Conservation (phyloP, 2,329 filamentous ascomycete species). For the Didymella sp. region DNA sequence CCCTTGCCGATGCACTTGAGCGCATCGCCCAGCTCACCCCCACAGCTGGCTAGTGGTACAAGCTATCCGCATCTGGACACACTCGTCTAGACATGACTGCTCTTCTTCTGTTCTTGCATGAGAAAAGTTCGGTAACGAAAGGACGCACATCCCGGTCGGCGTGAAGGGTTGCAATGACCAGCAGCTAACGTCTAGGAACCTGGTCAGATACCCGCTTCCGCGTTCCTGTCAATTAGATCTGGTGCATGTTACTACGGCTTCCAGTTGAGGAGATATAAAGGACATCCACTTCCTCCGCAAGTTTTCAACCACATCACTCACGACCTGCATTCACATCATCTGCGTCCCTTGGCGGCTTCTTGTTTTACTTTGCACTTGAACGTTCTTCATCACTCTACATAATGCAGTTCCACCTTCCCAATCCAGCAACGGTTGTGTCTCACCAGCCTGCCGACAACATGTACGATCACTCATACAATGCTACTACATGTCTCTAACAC, state of each 20-base stretch:
- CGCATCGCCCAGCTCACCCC: constrained; percentile 17
- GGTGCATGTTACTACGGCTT: constrained; percentile 14
- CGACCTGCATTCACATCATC: constrained; percentile 6
- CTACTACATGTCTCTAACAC: not conserved
- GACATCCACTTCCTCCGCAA: not conserved
- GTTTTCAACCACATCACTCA: constrained; percentile 4
- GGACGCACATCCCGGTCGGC: constrained; percentile 14
- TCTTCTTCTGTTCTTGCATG: constrained; percentile 15
- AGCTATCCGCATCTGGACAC: constrained; percentile 3
- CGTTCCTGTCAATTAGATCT: constrained; percentile 19
- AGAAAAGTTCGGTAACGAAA: constrained; percentile 20
- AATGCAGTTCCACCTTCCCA: constrained; percentile 21
- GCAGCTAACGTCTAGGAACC: constrained; percentile 13
- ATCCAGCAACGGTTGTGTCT: constrained; percentile 18
- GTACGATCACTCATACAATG: constrained; percentile 1
- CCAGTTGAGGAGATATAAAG: constrained; percentile 16
- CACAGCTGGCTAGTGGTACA: constrained; percentile 13
- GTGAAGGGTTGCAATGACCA: constrained; percentile 19
- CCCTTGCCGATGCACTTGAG: constrained; percentile 23
- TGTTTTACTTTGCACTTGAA: constrained; percentile 3
- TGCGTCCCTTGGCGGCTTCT: constrained; percentile 16
- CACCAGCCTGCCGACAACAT: constrained; percentile 13
- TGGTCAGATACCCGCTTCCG: constrained; percentile 21
- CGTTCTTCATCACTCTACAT: constrained; percentile 3
- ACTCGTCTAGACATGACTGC: constrained; percentile 15